Base-by-base conservation (phyloP, 2,329 filamentous ascomycete species). In the Nemania abortiva region DNA sequence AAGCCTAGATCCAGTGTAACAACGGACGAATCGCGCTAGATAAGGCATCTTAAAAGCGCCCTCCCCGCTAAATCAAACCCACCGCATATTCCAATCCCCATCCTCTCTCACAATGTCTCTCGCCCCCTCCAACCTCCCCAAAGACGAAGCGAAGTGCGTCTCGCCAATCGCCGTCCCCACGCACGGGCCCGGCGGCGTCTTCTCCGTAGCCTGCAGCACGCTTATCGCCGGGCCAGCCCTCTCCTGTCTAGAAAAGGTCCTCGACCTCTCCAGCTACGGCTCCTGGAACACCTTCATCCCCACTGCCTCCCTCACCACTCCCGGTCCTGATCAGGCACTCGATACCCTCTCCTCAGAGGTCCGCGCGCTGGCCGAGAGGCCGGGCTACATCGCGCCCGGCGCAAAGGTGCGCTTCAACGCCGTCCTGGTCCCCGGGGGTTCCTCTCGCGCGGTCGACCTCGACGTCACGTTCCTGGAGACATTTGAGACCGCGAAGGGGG, bases 201-300 rank as follows among this genome's bases (percentile, higher is more conserved):
- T 72, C 70, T 7, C 65, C 18, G 68, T 72, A 10, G 65, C 65
- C 1, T 67, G 65, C 56, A 49, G 62, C 31, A 60, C 68, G 9
- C 37, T n/a, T 5, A 70, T 72, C 63, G 22, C 50, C 18, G 68
- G 37, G 15, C 65, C 68, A 0, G 50, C 70, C 2, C 56, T 64
- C 1, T 3, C 55, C 1, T 64, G 59, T 47, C 62, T 72, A 1
- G 68, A 62, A 22, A 72, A 66, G 18, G 65, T 70, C 1, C 62
- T 72, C 1, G 62, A 72, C 22, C 49, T 70, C 2, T 13, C 61
- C 2, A 15, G 27, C 62, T 72, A 72, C 55, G 45, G 34, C 2
- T 6, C 29, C 2, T 72, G 70, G 70, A 72, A 72, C 65, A 63
- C 58, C 5, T 72, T 72, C 42, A 52, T 70, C 0, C 61, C 70